Evolutionary conservation across 176 grass and related monocot genomes (phyloP).

Genomic region (Paspalum vaginatum): DNA sequence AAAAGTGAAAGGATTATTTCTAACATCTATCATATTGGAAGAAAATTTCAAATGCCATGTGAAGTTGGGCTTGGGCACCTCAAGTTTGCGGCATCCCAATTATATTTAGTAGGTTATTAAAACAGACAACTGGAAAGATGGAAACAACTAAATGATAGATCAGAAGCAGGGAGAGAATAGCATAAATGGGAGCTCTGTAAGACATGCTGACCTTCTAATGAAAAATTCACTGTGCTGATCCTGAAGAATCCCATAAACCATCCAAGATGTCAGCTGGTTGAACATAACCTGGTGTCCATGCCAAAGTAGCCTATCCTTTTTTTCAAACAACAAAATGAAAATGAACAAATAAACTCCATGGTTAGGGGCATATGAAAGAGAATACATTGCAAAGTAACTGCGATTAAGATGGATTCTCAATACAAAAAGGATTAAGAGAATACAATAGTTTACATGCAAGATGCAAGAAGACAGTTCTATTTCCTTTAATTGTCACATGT

Average conservation of each 20-base stretch:
- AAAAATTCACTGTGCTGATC: slow-evolving; percentile 95
- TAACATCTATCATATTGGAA: slow-evolving; percentile 1
- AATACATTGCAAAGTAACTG: slow-evolving; percentile 15
- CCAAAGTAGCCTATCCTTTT: slow-evolving; percentile 86
- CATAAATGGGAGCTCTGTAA: slow-evolving; percentile 16
- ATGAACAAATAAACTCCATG: slow-evolving; percentile 21
- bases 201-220: slow-evolving; percentile 75
- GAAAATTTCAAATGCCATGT: slow-evolving; percentile 26
- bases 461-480: neutral
- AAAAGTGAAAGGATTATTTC: too few relatives aligned
- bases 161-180: slow-evolving; percentile 3
- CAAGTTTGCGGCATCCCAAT: slow-evolving; percentile 10
- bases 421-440: too few relatives aligned
- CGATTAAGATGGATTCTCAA: neutral
- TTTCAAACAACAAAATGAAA: slow-evolving; percentile 38
- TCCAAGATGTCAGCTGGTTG: slow-evolving; percentile 94
- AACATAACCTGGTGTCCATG: slow-evolving; percentile 99
- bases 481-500: slow-evolving; percentile 14
- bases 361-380: slow-evolving; percentile 21
- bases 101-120: slow-evolving; percentile 13
- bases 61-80: neutral
- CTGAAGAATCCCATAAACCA: slow-evolving; percentile 99
- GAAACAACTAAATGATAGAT: slow-evolving; percentile 11
- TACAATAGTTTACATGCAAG: slow-evolving; percentile 28
- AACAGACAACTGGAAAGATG: slow-evolving; percentile 9